Conservation (phyloP, 2,329 filamentous ascomycete genomes). For the Colletotrichum higginsianum region DNA sequence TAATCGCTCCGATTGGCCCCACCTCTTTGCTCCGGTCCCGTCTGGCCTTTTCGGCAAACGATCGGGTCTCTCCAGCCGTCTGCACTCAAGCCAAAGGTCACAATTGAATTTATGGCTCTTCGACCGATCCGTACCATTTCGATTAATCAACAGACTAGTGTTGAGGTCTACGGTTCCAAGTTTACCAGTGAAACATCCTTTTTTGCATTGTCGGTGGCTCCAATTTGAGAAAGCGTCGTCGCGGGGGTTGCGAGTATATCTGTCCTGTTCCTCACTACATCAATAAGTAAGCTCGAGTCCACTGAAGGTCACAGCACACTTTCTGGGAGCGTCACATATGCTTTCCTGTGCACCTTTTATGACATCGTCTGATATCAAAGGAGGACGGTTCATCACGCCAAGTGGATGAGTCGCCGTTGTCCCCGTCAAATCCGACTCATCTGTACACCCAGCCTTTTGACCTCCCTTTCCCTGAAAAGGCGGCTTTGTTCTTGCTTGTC, state of each 20-base stretch:
- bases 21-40: too few relatives aligned
- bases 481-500: neutral
- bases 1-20: neutral
- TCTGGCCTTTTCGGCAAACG: neutral
- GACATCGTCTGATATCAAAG: neutral
- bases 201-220: neutral
- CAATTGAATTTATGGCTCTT: too few relatives aligned
- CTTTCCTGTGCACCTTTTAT: neutral
- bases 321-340: neutral
- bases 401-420: conserved; percentile 11
- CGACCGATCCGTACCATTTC: too few relatives aligned
- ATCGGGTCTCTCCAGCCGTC: too few relatives aligned
- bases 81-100: neutral
- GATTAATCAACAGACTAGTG: too few relatives aligned
- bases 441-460: neutral
- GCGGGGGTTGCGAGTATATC: neutral
- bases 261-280: neutral
- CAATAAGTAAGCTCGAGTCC: neutral
- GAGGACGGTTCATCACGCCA: conserved; percentile 9
- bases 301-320: too few relatives aligned
- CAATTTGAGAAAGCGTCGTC: neutral
- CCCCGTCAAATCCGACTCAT: conserved; percentile 7
- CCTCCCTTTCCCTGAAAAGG: neutral
- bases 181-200: neutral
- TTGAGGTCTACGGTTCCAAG: neutral